These are phyloP conservation scores for Thelonectria blattea DNA, from an alignment of 2,329 filamentous ascomycete species.

Conservation along the genomic window DNA sequence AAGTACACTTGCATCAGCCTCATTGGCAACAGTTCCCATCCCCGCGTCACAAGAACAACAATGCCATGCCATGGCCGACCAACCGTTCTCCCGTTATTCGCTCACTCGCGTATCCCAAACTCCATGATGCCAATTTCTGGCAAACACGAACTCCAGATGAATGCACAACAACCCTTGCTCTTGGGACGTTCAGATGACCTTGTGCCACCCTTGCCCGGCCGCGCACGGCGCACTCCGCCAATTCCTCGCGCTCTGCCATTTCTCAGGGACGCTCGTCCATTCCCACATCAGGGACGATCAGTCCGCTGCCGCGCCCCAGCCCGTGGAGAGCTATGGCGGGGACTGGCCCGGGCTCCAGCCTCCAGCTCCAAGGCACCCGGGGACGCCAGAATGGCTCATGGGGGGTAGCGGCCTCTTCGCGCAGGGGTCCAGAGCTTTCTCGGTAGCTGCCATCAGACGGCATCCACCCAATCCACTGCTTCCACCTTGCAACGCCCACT, in stretches of 20 bases:
- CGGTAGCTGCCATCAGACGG: conserved; percentile 21
- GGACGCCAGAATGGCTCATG: conserved; percentile 24
- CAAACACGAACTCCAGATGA: conserved; percentile 9
- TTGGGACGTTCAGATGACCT: conserved; percentile 18
- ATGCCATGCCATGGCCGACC: neutral
- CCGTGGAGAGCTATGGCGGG: conserved; percentile 37
- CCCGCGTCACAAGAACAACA: conserved; percentile 1
- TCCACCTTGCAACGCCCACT: conserved; percentile 23
- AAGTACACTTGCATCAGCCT: conserved; percentile 8
- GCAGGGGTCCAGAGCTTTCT: conserved; percentile 34
- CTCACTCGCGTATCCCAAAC: neutral
- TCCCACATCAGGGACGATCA: conserved; percentile 29
- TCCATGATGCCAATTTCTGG: conserved; percentile 4
- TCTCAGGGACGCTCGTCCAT: conserved; percentile 17
- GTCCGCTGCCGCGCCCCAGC: conserved; percentile 28
- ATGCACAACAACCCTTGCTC: conserved; percentile 5
- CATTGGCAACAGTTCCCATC: conserved; percentile 3
- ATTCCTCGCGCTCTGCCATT: conserved; percentile 10
- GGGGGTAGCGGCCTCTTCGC: conserved; percentile 19
- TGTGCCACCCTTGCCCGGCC: conserved; percentile 7
- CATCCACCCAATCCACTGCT: conserved; percentile 12
- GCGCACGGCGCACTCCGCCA: conserved; percentile 13
- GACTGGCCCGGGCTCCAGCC: conserved; percentile 23
- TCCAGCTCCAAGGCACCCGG: conserved; percentile 20
- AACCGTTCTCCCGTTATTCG: neutral